A percentile compares a stretch with the other conserved stretches of the same genome.
These are phyloP conservation scores for Beverwykella pulmonaria DNA, from an alignment of 495 filamentous ascomycete species.

Conservation along the genomic window DNA sequence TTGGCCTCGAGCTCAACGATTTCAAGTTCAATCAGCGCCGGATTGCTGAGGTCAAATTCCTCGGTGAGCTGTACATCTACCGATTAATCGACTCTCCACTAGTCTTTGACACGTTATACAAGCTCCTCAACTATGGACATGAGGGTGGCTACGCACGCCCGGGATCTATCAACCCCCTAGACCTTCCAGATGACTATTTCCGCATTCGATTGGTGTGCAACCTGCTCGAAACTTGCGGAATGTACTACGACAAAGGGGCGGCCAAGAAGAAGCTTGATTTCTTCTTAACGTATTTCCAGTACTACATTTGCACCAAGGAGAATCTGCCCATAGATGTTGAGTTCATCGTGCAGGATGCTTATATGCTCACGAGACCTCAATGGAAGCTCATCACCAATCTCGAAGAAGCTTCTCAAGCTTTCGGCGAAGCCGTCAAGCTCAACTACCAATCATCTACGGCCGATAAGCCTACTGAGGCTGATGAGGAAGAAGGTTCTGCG, in stretches of 20 bases:
- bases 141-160: constrained; percentile 79
- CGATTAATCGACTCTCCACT: constrained; percentile 94
- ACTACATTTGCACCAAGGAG: constrained; percentile 94
- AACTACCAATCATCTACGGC: constrained; percentile 77
- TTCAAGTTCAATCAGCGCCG: constrained; percentile 98
- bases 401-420: constrained; percentile 81
- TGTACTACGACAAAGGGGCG: constrained; percentile 91
- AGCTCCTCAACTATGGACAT: constrained; percentile 89
- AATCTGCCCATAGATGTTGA: constrained; percentile 95
- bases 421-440: constrained; percentile 82
- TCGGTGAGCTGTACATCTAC: constrained; percentile 97
- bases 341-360: constrained; percentile 94
- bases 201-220: constrained; percentile 86
- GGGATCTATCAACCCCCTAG: constrained; percentile 71
- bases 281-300: constrained; percentile 96
- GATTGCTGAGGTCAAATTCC: constrained; percentile 92
- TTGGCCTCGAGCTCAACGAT: constrained; percentile 92
- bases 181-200: constrained; percentile 94
- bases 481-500: constrained; percentile 55
- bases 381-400: constrained; percentile 83
- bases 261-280: constrained; percentile 98
- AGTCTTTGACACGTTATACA: constrained; percentile 93
- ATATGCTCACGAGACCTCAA: constrained; percentile 77
- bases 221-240: constrained; percentile 90
- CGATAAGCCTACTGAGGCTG: constrained; percentile 60